These are phyloP conservation scores for Potentilla sterilis DNA, from an alignment of 306 rosid species.

Conservation along the genomic window DNA sequence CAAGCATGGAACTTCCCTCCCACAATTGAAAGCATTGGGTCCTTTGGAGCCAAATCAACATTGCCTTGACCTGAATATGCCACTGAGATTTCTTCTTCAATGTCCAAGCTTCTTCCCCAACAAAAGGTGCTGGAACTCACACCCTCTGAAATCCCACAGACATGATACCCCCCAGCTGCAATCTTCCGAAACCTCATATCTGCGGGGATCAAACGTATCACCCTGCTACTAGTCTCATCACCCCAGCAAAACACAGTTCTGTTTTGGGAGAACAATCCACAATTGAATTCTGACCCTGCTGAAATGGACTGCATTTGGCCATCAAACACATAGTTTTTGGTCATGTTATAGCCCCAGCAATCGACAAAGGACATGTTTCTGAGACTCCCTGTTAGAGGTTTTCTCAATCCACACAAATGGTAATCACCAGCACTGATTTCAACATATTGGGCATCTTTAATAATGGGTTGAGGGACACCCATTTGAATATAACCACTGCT, in stretches of 20 bases:
- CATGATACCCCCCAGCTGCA: slow-evolving; percentile 84
- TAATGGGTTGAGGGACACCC: slow-evolving; percentile 92
- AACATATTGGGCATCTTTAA: slow-evolving; percentile 54
- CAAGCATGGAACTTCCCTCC: slow-evolving; percentile 96
- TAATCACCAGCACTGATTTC: slow-evolving; percentile 96
- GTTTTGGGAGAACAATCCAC: slow-evolving; percentile 82
- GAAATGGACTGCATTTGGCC: slow-evolving; percentile 75
- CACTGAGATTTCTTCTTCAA: slow-evolving; percentile 67
- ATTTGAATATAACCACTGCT: slow-evolving; percentile 61
- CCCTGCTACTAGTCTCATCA: slow-evolving; percentile 66
- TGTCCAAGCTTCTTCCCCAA: slow-evolving; percentile 83
- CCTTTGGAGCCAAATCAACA: slow-evolving; percentile 70
- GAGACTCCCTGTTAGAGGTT: slow-evolving; percentile 53
- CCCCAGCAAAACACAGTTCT: slow-evolving; percentile 90
- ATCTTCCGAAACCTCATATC: slow-evolving; percentile 61
- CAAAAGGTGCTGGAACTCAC: slow-evolving; percentile 55
- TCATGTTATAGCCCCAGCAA: slow-evolving; percentile 98
- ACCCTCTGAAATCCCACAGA: slow-evolving; percentile 80
- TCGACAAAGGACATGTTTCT: slow-evolving; percentile 69
- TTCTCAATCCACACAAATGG: slow-evolving; percentile 77
- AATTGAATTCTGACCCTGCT: slow-evolving; percentile 82
- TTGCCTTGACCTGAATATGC: slow-evolving; percentile 48
- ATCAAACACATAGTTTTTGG: slow-evolving; percentile 64
- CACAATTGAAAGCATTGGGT: slow-evolving; percentile 67
- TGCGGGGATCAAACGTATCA: slow-evolving; percentile 53